Evolutionary conservation across 106 monocot species (phyloP).

Genomic region (Cymbidium sinense): DNA sequence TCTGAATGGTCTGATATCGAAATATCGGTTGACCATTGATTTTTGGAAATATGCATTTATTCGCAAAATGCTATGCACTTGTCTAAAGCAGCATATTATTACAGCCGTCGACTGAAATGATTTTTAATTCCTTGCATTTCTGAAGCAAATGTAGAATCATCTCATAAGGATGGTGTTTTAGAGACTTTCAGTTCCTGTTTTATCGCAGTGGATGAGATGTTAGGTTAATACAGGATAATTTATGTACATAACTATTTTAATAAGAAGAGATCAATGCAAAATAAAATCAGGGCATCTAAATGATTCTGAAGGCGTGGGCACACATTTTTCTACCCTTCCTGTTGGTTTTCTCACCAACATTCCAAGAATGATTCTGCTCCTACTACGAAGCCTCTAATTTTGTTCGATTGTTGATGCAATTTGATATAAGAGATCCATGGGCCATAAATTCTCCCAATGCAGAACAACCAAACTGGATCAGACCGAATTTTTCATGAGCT

Average conservation of each 20-base stretch:
- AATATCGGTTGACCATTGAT: too few species aligned
- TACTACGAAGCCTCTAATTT: background rate
- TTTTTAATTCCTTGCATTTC: background rate
- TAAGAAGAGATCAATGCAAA: background rate
- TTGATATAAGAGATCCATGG: background rate
- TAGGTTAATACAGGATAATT: background rate
- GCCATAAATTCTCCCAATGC: background rate
- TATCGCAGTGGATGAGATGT: background rate
- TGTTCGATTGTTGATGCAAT: background rate
- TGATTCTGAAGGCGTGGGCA: background rate
- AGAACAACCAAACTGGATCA: background rate
- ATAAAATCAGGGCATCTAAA: background rate
- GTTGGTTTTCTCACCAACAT: background rate
- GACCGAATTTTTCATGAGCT: background rate
- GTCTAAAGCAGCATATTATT: background rate
- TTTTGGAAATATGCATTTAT: too few species aligned
- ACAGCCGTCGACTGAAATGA: background rate
- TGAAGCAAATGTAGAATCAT: background rate
- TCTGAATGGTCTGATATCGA: background rate
- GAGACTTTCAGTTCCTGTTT: background rate
- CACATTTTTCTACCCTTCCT: background rate
- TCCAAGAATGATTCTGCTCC: background rate
- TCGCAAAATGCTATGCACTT: too few species aligned
- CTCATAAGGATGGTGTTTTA: background rate
- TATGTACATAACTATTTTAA: background rate